These are phyloP conservation scores for Sclerotinia nivalis DNA, from an alignment of 2,329 filamentous ascomycete species.

Conservation along the genomic window DNA sequence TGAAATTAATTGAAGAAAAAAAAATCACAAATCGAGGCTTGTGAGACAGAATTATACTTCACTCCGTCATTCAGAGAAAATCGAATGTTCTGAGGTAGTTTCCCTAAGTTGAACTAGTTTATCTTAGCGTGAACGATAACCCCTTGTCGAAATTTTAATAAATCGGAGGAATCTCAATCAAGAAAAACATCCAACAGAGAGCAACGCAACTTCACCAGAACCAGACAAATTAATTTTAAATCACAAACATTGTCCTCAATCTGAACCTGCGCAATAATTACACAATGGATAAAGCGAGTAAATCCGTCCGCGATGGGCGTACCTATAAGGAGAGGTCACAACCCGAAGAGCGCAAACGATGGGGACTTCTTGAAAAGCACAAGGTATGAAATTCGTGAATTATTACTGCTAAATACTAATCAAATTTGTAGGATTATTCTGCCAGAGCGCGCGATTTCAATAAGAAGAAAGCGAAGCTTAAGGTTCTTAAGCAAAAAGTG, in stretches of 20 bases:
- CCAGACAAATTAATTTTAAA: background rate
- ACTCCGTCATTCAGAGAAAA: slow-evolving; percentile 6
- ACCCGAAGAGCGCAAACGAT: slow-evolving; percentile 77
- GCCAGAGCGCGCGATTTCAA: slow-evolving; percentile 66
- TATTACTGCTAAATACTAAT: slow-evolving; percentile 14
- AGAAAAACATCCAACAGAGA: slow-evolving; percentile 16
- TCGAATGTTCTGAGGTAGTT: slow-evolving; percentile 24
- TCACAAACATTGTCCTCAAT: slow-evolving; percentile 56
- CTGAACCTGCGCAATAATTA: slow-evolving; percentile 52
- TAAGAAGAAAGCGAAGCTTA: slow-evolving; percentile 62
- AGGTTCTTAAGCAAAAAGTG: slow-evolving; percentile 60
- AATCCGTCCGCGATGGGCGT: slow-evolving; percentile 51
- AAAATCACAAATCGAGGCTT: slow-evolving; percentile 7
- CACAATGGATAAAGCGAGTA: slow-evolving; percentile 25
- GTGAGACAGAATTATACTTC: background rate
- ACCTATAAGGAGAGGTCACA: slow-evolving; percentile 90
- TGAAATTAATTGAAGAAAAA: slow-evolving; percentile 14
- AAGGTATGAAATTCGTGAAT: slow-evolving; percentile 57
- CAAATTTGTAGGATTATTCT: slow-evolving; percentile 57
- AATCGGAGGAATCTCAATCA: background rate
- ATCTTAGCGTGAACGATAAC: slow-evolving; percentile 9
- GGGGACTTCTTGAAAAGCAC: slow-evolving; percentile 93
- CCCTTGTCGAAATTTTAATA: slow-evolving; percentile 17
- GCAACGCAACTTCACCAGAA: background rate
- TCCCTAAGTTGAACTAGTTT: slow-evolving; percentile 18